phyloP scores from a whole-genome alignment of 495 filamentous ascomycete genomes.

The Neurospora discreta region DNA sequence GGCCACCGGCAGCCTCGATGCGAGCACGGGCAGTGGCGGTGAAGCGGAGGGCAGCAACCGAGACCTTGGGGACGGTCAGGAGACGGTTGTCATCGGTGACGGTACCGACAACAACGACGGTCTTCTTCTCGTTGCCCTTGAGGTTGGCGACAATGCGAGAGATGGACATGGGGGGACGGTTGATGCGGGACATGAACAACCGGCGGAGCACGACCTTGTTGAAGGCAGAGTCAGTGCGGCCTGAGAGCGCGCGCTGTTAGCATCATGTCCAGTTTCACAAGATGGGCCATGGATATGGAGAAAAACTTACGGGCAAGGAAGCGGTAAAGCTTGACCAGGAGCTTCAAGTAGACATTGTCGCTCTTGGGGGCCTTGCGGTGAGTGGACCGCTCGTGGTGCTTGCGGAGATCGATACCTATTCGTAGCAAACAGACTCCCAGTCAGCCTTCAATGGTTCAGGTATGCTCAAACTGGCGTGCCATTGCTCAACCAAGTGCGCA shows the following conservation, averaged over 20 bases:
- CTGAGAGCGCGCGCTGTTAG: constrained; percentile 28
- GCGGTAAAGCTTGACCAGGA: constrained; percentile 97
- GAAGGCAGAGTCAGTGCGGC: constrained; percentile 92
- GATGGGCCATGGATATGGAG: not conserved
- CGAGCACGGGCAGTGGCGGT: constrained; percentile 90
- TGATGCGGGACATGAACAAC: constrained; percentile 94
- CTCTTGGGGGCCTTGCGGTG: constrained; percentile 94
- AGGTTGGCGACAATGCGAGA: constrained; percentile 72
- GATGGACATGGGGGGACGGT: constrained; percentile 89
- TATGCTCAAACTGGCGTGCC: constrained; percentile 31
- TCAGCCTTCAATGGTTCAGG: constrained; percentile 42
- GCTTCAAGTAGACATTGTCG: constrained; percentile 95
- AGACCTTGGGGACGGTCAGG: constrained; percentile 77
- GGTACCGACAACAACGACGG: constrained; percentile 82
- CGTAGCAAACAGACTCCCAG: constrained; percentile 26
- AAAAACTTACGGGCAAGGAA: constrained; percentile 84
- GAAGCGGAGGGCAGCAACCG: constrained; percentile 86
- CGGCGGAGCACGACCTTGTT: constrained; percentile 94
- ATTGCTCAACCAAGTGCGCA: constrained; percentile 13
- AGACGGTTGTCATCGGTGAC: constrained; percentile 96
- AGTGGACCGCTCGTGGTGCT: constrained; percentile 75
- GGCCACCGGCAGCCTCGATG: constrained; percentile 84
- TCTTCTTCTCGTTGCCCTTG: constrained; percentile 70
- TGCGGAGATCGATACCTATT: constrained; percentile 59
- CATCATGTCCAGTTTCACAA: not conserved